Evolutionary conservation across 2,329 filamentous ascomycete species (phyloP).

Genomic region (Arachnomyces sp.): DNA sequence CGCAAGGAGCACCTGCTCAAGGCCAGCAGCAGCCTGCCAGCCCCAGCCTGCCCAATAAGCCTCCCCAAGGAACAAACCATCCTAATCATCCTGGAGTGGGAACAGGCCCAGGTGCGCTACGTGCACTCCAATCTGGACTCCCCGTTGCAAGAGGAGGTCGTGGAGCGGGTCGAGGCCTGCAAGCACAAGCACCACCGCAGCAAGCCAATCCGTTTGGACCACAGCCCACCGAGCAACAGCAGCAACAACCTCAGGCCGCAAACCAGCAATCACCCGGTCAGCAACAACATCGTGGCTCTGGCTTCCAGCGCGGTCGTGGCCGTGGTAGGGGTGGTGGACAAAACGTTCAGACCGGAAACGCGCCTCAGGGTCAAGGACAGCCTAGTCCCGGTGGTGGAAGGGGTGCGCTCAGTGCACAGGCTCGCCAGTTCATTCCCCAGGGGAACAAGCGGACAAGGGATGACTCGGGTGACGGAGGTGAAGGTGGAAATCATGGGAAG

Average conservation of each 20-base stretch:
- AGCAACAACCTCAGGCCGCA: conserved; percentile 18
- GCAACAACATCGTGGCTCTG: conserved; percentile 25
- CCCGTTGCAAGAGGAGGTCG: conserved; percentile 37
- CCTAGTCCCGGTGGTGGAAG: conserved; percentile 24
- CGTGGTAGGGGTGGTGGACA: conserved; percentile 35
- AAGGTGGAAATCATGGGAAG: conserved; percentile 35
- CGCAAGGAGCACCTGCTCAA: conserved; percentile 23
- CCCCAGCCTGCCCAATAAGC: conserved; percentile 14
- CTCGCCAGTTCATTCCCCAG: conserved; percentile 48
- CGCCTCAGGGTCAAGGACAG: conserved; percentile 21
- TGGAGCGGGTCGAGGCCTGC: conserved; percentile 18
- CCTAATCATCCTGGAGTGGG: conserved; percentile 18
- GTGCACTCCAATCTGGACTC: conserved; percentile 37
- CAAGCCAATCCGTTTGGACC: conserved; percentile 24
- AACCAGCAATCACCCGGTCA: conserved; percentile 12
- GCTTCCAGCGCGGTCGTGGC: conserved; percentile 35
- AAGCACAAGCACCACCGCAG: conserved; percentile 21
- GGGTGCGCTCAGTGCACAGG: conserved; percentile 41
- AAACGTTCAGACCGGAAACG: conserved; percentile 33
- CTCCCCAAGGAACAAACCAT: conserved; percentile 15
- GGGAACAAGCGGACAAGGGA: conserved; percentile 50
- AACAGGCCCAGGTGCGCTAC: conserved; percentile 33
- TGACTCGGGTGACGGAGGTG: conserved; percentile 34
- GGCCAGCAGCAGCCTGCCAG: conserved; percentile 19
- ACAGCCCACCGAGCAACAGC: conserved; percentile 16